Percentiles rank a stretch among this genome's conserved stretches.
These are phyloP conservation scores for Pneumocystis oryctolagi DNA, from an alignment of 1,139 yeast species.

Conservation along the genomic window DNA sequence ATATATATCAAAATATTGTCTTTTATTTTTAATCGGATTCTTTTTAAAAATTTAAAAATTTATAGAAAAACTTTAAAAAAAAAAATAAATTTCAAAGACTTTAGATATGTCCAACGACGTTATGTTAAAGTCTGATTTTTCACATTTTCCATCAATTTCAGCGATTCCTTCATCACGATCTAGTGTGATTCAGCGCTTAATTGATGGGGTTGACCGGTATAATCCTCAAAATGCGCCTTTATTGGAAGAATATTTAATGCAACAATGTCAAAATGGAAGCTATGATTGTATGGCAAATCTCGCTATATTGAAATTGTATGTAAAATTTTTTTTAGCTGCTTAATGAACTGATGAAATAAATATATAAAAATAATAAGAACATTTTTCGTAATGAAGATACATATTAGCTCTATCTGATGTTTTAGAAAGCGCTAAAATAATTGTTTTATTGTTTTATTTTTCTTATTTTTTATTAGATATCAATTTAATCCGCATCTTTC, in stretches of 20 bases:
- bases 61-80: background rate
- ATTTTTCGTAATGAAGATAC: background rate
- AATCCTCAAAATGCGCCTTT: slow-evolving; percentile 31
- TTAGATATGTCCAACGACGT: background rate
- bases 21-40: background rate
- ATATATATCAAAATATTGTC: background rate
- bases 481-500: slow-evolving; percentile 27
- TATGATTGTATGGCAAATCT: slow-evolving; percentile 33
- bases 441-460: background rate
- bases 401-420: slow-evolving; percentile 3
- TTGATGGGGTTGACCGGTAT: slow-evolving; percentile 31
- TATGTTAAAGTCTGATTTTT: background rate
- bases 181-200: slow-evolving; percentile 25
- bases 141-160: slow-evolving; percentile 14
- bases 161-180: slow-evolving; percentile 28
- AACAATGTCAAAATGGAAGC: slow-evolving; percentile 28
- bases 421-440: background rate
- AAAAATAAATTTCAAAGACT: background rate
- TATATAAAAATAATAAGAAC: slow-evolving; percentile 11
- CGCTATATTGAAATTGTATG: slow-evolving; percentile 32
- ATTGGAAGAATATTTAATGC: slow-evolving; percentile 30
- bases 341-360: background rate
- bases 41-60: background rate
- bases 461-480: slow-evolving; percentile 13
- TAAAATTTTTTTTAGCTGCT: background rate